Base-by-base conservation (phyloP, 1,139 yeast genomes). In the Kazachstania sp. region DNA sequence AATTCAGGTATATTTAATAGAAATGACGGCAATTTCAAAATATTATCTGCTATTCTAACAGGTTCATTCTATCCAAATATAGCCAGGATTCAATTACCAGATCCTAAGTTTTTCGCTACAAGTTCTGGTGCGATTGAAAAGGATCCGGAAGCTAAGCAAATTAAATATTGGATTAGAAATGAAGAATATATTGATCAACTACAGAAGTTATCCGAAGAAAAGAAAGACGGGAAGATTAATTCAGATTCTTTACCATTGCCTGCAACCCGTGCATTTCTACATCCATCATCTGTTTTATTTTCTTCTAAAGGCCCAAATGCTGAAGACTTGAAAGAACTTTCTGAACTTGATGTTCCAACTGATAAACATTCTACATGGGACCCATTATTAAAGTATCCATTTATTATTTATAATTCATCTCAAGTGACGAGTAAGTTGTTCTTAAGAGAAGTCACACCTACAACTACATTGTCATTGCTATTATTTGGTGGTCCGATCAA, bases 11-110 rank as follows among this genome's bases (percentile, higher is more conserved):
- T 58, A 20, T 57, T 71, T 50, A 80, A 82, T 59, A 68, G 78
- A 51, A 82, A 84, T 54, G 65, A 65, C 11, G 57, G 60, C 1
- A 81, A 82, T 54, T 65, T 66, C 38, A 64, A 73, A 4, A 69
- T 88, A 1, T 59, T 87, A 3, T 72, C 81, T 36, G 78, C 95
- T 0, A 73, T 90, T 1, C 67, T 88, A 23, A 81, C 95, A 0
- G 95, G 95, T 2, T 75, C 96, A 0, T 78, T 82, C 57, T 84
- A 83, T 56, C 97, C 97, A 0, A 83, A 85, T 47, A 71, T 87
- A 36, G 88, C 94, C 0, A 74, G 88, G 51, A 86, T 87, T 3
- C 87, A 83, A 55, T 70, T 79, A 34, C 97, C 97, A 0, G 88
- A 86, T 53, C 79, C 90, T 7, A 86, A 84, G 57, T 92, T 71